Conservation (phyloP, 805 yeast species). For the Grigorovia yakushimaensis region DNA sequence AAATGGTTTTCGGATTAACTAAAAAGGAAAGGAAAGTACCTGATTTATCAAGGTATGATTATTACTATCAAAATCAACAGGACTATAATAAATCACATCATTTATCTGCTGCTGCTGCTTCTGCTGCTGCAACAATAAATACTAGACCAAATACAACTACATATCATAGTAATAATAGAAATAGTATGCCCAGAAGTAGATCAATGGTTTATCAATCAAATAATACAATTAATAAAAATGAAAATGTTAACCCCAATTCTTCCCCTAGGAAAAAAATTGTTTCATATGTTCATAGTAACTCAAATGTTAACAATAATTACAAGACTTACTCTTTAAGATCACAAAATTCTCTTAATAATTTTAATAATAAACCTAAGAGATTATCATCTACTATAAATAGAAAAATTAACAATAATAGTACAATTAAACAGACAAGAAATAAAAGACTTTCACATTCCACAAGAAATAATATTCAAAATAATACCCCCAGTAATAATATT, state of each 20-base stretch:
- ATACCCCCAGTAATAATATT: not conserved
- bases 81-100: conserved; percentile 13
- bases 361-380: not conserved
- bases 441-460: not conserved
- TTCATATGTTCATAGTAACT: not conserved
- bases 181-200: conserved; percentile 4
- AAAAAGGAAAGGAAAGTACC: conserved; percentile 27
- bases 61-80: conserved; percentile 21
- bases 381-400: conserved; percentile 4
- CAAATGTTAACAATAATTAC: conserved; percentile 2
- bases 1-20: conserved; percentile 19
- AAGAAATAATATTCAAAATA: not conserved
- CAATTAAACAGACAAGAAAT: not conserved
- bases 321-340: conserved; percentile 16
- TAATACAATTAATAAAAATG: not conserved
- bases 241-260: not conserved
- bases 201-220: conserved; percentile 7
- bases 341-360: conserved; percentile 7
- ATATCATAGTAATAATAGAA: no score
- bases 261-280: not conserved
- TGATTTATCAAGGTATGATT: conserved; percentile 31
- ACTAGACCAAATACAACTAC: not conserved
- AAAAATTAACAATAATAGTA: not conserved
- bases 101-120: conserved; percentile 26
- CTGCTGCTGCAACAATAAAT: conserved; percentile 13